Conservation (phyloP, 2,329 filamentous ascomycete genomes). For the Pseudocercospora vitis region DNA sequence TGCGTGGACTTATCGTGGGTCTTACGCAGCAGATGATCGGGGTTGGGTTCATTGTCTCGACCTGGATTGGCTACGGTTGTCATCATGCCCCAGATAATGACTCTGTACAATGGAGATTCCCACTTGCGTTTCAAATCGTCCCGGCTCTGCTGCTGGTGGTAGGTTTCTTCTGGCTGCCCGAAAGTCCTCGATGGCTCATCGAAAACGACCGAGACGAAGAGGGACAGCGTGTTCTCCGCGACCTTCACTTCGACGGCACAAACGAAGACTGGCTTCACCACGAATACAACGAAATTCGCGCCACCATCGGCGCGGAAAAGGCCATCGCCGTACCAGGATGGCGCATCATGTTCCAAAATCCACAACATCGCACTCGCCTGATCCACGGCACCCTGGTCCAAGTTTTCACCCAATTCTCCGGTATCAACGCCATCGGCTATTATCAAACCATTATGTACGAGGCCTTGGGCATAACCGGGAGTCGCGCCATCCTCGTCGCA, state of each 20-base stretch:
- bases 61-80: constrained; percentile 53
- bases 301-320: constrained; percentile 61
- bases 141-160: constrained; percentile 46
- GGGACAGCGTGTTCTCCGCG: constrained; percentile 37
- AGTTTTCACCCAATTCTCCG: constrained; percentile 65
- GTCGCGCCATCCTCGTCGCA: constrained; percentile 54
- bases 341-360: constrained; percentile 58
- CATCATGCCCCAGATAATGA: constrained; percentile 41
- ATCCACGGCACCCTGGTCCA: constrained; percentile 63
- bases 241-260: constrained; percentile 55
- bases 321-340: constrained; percentile 56
- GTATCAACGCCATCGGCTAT: constrained; percentile 63
- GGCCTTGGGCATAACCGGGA: constrained; percentile 57
- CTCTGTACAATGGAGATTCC: constrained; percentile 42
- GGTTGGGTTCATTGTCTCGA: constrained; percentile 58
- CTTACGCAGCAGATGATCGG: constrained; percentile 60
- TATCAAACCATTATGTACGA: constrained; percentile 62
- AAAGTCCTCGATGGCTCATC: constrained; percentile 23
- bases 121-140: constrained; percentile 49
- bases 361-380: constrained; percentile 61
- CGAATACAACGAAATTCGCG: constrained; percentile 61
- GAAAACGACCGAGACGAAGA: constrained; percentile 31
- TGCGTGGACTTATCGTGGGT: constrained; percentile 59
- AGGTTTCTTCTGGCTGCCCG: constrained; percentile 42
- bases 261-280: constrained; percentile 60